Evolutionary conservation across 176 grass and related monocot species (phyloP).

Genomic region (Avena eriantha): DNA sequence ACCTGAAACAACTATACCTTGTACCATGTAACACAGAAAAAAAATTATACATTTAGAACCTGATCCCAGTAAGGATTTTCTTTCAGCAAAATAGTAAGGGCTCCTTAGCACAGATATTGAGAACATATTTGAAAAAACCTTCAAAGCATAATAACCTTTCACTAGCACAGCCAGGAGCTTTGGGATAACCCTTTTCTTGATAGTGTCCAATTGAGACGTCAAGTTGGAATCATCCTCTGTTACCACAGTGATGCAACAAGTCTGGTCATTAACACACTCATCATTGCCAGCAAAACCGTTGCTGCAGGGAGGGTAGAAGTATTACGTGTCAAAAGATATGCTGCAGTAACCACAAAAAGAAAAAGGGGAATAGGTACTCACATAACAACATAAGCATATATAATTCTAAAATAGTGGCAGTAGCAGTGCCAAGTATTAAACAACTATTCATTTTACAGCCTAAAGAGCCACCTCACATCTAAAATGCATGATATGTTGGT

Average conservation of each 20-base stretch:
- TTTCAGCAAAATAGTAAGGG: neutral
- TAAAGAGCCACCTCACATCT: conserved; percentile 2
- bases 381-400: neutral
- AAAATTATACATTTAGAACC: conserved; percentile 14
- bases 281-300: conserved; percentile 40
- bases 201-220: conserved; percentile 56
- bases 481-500: conserved; percentile 19
- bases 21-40: conserved; percentile 34
- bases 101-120: conserved; percentile 14
- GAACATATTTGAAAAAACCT: conserved; percentile 11
- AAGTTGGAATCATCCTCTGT: conserved; percentile 50
- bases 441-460: neutral
- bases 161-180: conserved; percentile 58
- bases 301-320: conserved; percentile 47
- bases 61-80: neutral
- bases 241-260: conserved; percentile 69
- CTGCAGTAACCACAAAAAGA: neutral
- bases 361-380: neutral
- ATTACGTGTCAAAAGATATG: conserved; percentile 29
- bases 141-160: conserved; percentile 63
- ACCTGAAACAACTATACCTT: neutral
- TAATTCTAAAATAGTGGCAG: neutral
- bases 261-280: conserved; percentile 31
- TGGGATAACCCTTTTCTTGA: conserved; percentile 71
- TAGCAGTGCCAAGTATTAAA: neutral